A percentile compares a stretch with the other conserved stretches of the same genome.
Conservation (phyloP, 352 stramenopile species). For the Proteromonas lacertae region DNA sequence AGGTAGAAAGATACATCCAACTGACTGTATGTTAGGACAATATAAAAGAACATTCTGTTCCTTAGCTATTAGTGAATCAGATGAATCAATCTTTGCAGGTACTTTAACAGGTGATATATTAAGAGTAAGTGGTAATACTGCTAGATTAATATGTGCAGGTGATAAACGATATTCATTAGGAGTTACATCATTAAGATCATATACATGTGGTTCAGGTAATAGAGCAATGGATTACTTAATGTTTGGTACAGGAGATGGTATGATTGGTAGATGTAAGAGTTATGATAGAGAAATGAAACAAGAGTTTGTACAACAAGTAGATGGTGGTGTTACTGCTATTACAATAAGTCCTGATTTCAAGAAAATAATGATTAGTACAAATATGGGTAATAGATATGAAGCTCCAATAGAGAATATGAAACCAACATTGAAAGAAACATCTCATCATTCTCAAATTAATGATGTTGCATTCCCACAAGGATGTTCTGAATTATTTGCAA, state of each 20-base stretch:
- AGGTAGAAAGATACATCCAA: conserved; percentile 53
- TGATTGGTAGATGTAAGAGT: conserved; percentile 20
- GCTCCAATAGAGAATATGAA: conserved; percentile 11
- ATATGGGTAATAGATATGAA: conserved; percentile 62
- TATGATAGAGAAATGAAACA: conserved; percentile 42
- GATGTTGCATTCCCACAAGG: conserved; percentile 63
- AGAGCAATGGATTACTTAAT: conserved; percentile 45
- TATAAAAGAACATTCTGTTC: conserved; percentile 62
- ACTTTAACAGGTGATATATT: conserved; percentile 76
- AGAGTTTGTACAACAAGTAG: too few species aligned
- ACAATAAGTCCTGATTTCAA: conserved; percentile 15
- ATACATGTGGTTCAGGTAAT: too few species aligned
- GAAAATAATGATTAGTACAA: conserved; percentile 53
- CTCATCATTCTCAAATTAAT: conserved; percentile 51
- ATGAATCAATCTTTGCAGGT: conserved; percentile 57
- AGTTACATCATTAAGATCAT: too few species aligned
- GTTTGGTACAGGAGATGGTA: conserved; percentile 47
- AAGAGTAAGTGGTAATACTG: conserved; percentile 60
- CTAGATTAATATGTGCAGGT: conserved; percentile 33
- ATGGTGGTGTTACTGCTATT: conserved; percentile 56
- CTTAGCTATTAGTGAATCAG: conserved; percentile 50
- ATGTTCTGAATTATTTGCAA: conserved; percentile 68
- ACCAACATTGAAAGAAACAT: conserved; percentile 37
- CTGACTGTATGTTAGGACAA: conserved; percentile 61
- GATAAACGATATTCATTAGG: conserved; percentile 59